Conservation (phyloP, 306 rosid genomes). For the Begonia peltatifolia region DNA sequence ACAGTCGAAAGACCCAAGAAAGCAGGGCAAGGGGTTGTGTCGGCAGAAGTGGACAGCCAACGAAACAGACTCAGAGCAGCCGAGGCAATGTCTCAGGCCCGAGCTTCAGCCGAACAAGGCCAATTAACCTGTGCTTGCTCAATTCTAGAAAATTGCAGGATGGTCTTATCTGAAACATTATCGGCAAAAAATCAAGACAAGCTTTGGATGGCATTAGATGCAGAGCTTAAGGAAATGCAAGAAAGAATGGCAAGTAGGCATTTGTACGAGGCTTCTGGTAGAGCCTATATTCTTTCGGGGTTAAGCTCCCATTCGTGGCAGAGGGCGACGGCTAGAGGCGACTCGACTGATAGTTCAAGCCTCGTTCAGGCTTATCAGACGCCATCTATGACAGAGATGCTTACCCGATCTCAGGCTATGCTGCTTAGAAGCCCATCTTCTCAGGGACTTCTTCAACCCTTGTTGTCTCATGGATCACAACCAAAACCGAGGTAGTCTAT, state of each 20-base stretch:
- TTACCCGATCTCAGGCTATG: slow-evolving; percentile 82
- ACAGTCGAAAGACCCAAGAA: slow-evolving; percentile 47
- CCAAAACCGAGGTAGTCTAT: slow-evolving; percentile 65
- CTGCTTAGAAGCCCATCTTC: slow-evolving; percentile 66
- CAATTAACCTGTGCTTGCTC: slow-evolving; percentile 51
- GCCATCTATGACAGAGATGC: slow-evolving; percentile 95
- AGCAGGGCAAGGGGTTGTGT: slow-evolving; percentile 39
- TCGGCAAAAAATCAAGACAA: slow-evolving; percentile 61
- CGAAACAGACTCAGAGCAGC: slow-evolving; percentile 88
- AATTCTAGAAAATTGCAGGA: slow-evolving; percentile 68
- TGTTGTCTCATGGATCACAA: slow-evolving; percentile 43
- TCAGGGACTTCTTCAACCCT: slow-evolving; percentile 78
- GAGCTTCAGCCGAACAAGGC: slow-evolving; percentile 69
- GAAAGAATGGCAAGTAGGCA: slow-evolving; percentile 93
- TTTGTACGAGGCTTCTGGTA: slow-evolving; percentile 92
- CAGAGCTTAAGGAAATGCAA: slow-evolving; percentile 97
- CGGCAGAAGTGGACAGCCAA: slow-evolving; percentile 87
- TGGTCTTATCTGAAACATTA: slow-evolving; percentile 36
- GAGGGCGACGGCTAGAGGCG: slow-evolving; percentile 94
- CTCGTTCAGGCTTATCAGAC: slow-evolving; percentile 87
- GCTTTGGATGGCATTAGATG: slow-evolving; percentile 78
- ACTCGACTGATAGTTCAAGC: slow-evolving; percentile 77
- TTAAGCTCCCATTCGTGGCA: slow-evolving; percentile 99
- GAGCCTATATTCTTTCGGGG: slow-evolving; percentile 94
- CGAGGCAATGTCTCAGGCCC: slow-evolving; percentile 83